Base-by-base conservation (phyloP, 2,329 filamentous ascomycete genomes). In the Fusarium vanettenii region DNA sequence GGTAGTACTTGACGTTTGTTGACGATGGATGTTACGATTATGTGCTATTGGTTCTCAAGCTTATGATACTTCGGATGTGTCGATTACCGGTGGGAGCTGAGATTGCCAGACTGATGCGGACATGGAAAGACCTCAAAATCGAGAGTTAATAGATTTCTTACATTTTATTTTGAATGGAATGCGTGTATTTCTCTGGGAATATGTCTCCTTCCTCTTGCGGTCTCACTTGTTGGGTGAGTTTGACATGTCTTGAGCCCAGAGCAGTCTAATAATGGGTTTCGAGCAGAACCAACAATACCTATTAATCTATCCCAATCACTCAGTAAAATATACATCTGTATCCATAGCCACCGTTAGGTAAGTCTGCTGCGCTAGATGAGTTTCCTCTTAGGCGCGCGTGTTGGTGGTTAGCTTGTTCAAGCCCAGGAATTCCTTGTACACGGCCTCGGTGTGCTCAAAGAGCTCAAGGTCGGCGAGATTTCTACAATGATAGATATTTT, bases 401-500 rank as follows among this genome's bases (percentile, higher is more conserved):
- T 87, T 86, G 11, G 89, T 89, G 0, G 89, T 94, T 52, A 87
- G 84, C 77, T 85, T 85, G 78, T 92, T 87, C 92, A 92, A 94
- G 56, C 92, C 92, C 31, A 88, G 86, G 64, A 94, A 81, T 59
- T 90, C 92, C 92, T 90, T 86, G 82, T 94, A 94, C 45, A 89
- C 86, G 29, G 92, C 89, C 78, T 92, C 87, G 11, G 18, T n/a
- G 29, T 11, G n/a, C 31, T 35, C 31, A 25, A 25, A 8, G 29
- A 57, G 11, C 18, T 37, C 13, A 14, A 57, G 52, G n/a, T 10
- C 52, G 8, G 50, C 9, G 5, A 20, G 29, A 6, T 14, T 22
- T 6, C 29, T 35, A 20, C 9, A n/a, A 39, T 39, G 9, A 18
- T 10, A n/a, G 18, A 10, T 5, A 5, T n/a, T 9, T 41, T 41